Percentiles rank a stretch among this genome's conserved stretches.
Conservation (phyloP, 768 basidiomycete genomes). For the Vishniacozyma victoriae region DNA sequence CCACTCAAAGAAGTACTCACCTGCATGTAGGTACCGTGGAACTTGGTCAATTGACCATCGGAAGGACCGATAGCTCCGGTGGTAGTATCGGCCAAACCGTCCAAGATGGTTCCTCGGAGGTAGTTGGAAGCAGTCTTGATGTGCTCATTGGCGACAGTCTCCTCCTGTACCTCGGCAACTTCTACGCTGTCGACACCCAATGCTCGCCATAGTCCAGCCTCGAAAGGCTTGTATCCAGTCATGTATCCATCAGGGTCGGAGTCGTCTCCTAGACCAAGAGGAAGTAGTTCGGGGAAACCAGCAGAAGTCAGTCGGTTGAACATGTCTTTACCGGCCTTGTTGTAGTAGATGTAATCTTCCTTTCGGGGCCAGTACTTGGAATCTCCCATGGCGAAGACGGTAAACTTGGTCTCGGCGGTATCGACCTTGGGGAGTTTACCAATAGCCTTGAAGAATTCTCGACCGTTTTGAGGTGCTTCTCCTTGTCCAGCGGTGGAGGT, state of each 20-base stretch:
- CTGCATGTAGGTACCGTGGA: constrained; percentile 54
- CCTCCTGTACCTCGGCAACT: constrained; percentile 85
- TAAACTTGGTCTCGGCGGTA: constrained; percentile 60
- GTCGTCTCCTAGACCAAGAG: constrained; percentile 84
- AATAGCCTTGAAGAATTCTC: constrained; percentile 78
- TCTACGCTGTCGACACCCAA: constrained; percentile 85
- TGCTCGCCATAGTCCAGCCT: constrained; percentile 85
- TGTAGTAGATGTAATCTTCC: constrained; percentile 97
- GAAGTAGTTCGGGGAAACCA: constrained; percentile 67
- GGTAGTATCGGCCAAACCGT: constrained; percentile 75
- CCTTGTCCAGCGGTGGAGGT: constrained; percentile 95
- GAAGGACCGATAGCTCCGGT: constrained; percentile 87
- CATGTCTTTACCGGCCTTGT: constrained; percentile 89
- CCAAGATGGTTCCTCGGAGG: constrained; percentile 88
- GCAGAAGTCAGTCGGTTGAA: constrained; percentile 70
- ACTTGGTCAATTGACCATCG: constrained; percentile 94
- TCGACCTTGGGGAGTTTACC: constrained; percentile 46
- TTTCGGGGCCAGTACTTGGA: constrained; percentile 98
- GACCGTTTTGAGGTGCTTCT: constrained; percentile 93
- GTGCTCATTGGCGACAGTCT: constrained; percentile 97
- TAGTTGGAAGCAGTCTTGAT: constrained; percentile 95
- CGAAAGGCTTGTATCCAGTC: constrained; percentile 97
- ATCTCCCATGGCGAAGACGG: constrained; percentile 94
- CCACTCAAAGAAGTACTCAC: constrained; percentile 15
- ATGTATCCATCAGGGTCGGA: constrained; percentile 93